A percentile compares a stretch with the other conserved stretches of the same genome.
These are phyloP conservation scores for Phytopythium ostracodes DNA, from an alignment of 352 stramenopile genomes.

Conservation along the genomic window DNA sequence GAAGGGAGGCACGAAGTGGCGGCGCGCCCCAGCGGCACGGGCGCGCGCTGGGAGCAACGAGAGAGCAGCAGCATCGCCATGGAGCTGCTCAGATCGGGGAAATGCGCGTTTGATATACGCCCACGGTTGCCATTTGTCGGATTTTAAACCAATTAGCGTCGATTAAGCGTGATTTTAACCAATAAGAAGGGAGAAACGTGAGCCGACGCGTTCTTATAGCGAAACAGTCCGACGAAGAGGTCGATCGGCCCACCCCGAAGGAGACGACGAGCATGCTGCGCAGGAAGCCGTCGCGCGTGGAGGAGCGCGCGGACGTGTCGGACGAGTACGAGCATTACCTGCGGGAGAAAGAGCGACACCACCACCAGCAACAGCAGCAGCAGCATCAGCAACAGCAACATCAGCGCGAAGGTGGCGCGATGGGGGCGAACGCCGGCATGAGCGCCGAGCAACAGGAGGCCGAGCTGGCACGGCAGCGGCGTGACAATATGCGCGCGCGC, in stretches of 20 bases:
- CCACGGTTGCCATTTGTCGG: background rate
- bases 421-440: background rate
- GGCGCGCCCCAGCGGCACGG: background rate
- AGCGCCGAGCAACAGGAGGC: constrained; percentile 5
- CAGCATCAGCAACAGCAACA: too few relatives aligned
- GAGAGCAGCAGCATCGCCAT: background rate
- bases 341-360: constrained; percentile 40
- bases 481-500: constrained; percentile 2
- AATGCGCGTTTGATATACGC: background rate
- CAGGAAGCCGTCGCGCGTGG: constrained; percentile 56
- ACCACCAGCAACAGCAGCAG: too few relatives aligned
- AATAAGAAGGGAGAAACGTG: background rate
- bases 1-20: background rate
- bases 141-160: background rate
- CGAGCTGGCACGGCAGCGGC: constrained; percentile 8
- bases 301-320: constrained; percentile 61
- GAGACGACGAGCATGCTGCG: constrained; percentile 43
- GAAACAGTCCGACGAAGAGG: too few relatives aligned
- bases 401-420: background rate
- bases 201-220: background rate
- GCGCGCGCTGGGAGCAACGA: background rate
- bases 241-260: too few relatives aligned
- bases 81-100: background rate
- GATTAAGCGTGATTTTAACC: background rate
- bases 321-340: constrained; percentile 72